Conservation (phyloP, 148 eudicot genomes). For the Vaccinium corymbosum region DNA sequence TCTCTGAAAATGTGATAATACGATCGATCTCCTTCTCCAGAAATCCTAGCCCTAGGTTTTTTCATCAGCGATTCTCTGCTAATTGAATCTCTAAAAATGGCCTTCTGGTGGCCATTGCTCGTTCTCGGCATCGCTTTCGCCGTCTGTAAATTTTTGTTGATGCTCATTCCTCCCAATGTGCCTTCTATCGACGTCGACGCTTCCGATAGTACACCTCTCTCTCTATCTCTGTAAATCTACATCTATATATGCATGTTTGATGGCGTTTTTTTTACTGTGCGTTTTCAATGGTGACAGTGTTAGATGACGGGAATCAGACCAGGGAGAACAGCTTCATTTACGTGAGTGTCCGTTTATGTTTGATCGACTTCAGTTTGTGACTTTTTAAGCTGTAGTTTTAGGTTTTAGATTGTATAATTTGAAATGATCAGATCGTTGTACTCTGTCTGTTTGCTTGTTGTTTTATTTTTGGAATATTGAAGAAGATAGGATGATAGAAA, state of each 20-base stretch:
- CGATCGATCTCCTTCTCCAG: neutral
- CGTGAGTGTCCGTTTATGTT: constrained; percentile 44
- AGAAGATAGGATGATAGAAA: constrained; percentile 1
- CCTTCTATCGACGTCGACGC: constrained; percentile 93
- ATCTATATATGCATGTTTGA: neutral
- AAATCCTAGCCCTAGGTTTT: constrained; percentile 18
- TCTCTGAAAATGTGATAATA: neutral
- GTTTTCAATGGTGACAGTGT: constrained; percentile 42
- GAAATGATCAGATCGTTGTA: neutral
- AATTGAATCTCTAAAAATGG: constrained; percentile 41
- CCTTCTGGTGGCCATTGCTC: constrained; percentile 77
- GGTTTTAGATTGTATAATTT: neutral
- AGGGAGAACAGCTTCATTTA: constrained; percentile 91
- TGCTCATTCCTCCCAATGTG: constrained; percentile 91
- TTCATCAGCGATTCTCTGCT: constrained; percentile 1
- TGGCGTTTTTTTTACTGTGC: neutral
- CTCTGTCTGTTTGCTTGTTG: neutral
- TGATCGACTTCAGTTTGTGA: constrained; percentile 7
- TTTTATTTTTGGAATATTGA: neutral
- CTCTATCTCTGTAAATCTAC: constrained; percentile 8
- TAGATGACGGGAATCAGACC: constrained; percentile 81
- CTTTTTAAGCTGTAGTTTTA: neutral
- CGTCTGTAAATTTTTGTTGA: constrained; percentile 65
- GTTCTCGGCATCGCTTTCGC: constrained; percentile 72
- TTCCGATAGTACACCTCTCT: constrained; percentile 59